Percentiles rank a stretch among this genome's conserved stretches.
These are phyloP conservation scores for Acer negundo DNA, from an alignment of 345 rosid genomes.

Conservation along the genomic window DNA sequence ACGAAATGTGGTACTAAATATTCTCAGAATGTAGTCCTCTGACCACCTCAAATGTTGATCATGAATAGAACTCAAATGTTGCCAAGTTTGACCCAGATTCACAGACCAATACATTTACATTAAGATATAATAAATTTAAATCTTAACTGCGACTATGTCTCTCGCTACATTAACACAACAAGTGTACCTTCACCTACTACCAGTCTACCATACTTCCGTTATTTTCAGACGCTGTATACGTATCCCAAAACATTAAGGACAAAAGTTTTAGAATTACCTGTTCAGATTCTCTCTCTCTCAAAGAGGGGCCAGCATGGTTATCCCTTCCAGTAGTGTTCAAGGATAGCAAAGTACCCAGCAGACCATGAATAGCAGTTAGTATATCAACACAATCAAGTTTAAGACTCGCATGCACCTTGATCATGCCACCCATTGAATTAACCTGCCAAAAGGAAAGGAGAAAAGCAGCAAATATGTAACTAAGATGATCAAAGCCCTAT, in stretches of 20 bases:
- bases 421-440: constrained; percentile 51
- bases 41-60: not conserved
- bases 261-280: constrained; percentile 45
- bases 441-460: constrained; percentile 44
- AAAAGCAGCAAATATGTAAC: constrained; percentile 11
- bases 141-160: not conserved
- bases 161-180: constrained; percentile 3
- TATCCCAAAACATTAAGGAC: not conserved
- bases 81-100: not conserved
- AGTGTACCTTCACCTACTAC: not conserved
- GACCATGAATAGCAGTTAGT: constrained; percentile 49
- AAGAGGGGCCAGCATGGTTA: constrained; percentile 27
- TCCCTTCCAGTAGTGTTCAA: constrained; percentile 28
- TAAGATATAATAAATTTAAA: not conserved
- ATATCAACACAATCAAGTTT: constrained; percentile 70
- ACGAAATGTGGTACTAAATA: not conserved
- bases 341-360: constrained; percentile 49
- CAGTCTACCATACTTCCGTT: not conserved
- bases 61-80: not conserved
- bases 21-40: not conserved
- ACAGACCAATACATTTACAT: not conserved
- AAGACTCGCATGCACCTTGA: constrained; percentile 44
- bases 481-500: not conserved
- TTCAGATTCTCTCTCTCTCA: constrained; percentile 48
- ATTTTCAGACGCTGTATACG: not conserved